phyloP scores from a whole-genome alignment of 768 basidiomycete genomes.

The Macrocybe gigantea region DNA sequence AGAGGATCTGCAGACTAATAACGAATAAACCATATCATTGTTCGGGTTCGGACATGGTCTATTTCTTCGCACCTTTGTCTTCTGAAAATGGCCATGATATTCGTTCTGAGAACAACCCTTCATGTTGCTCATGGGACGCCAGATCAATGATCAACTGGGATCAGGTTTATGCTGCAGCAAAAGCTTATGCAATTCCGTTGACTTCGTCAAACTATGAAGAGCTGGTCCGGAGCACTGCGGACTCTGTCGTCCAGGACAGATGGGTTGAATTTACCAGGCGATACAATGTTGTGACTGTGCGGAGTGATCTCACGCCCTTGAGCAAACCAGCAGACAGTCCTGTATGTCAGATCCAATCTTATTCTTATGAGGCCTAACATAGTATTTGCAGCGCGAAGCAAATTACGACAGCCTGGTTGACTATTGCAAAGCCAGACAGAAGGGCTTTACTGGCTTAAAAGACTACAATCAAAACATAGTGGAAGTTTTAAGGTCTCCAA shows the following conservation, averaged over 20 bases:
- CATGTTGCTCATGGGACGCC: too few species aligned
- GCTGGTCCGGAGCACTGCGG: slow-evolving; percentile 42
- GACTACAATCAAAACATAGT: slow-evolving; percentile 67
- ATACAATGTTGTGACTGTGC: slow-evolving; percentile 50
- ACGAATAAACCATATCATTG: slow-evolving; percentile 68
- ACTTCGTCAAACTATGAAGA: slow-evolving; percentile 36
- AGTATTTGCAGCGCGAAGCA: slow-evolving; percentile 46
- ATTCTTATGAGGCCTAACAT: slow-evolving; percentile 2
- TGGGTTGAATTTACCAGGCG: slow-evolving; percentile 71
- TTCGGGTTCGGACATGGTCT: slow-evolving; percentile 46
- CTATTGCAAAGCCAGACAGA: slow-evolving; percentile 57
- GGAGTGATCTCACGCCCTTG: slow-evolving; percentile 66
- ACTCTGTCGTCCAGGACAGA: slow-evolving; percentile 72
- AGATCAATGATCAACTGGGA: slow-evolving; percentile 39
- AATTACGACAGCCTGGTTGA: slow-evolving; percentile 58
- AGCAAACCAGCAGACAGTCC: slow-evolving; percentile 62
- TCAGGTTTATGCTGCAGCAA: slow-evolving; percentile 43
- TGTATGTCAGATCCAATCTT: slow-evolving; percentile 33
- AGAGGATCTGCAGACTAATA: slow-evolving; percentile 54
- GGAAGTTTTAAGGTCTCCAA: slow-evolving; percentile 52
- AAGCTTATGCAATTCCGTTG: slow-evolving; percentile 34
- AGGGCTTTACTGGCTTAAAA: slow-evolving; percentile 55
- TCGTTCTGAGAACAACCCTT: too few species aligned
- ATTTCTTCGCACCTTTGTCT: slow-evolving; percentile 62
- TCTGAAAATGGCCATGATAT: background rate